These are phyloP conservation scores for Suillus cothurnatus DNA, from an alignment of 768 basidiomycete genomes.

Conservation along the genomic window DNA sequence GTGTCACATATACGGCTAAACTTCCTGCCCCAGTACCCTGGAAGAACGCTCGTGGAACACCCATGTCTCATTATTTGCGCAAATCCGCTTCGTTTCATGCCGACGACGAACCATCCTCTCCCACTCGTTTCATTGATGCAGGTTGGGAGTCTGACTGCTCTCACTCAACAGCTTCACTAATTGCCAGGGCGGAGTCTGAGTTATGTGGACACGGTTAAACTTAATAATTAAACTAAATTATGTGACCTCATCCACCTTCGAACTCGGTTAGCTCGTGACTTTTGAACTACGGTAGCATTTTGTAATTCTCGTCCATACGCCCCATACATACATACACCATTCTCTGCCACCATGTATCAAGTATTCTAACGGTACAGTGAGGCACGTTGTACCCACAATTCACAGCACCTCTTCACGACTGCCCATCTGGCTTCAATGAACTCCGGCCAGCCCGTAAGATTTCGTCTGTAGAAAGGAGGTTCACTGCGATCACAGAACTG, in stretches of 20 bases:
- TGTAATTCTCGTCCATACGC: slow-evolving; percentile 9
- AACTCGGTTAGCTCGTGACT: neutral
- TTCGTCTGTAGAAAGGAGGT: slow-evolving; percentile 94
- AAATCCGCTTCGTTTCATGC: slow-evolving; percentile 43
- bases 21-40: slow-evolving; percentile 36
- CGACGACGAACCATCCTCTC: slow-evolving; percentile 41
- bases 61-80: slow-evolving; percentile 39
- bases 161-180: slow-evolving; percentile 34
- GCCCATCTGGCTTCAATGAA: slow-evolving; percentile 81
- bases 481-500: slow-evolving; percentile 93
- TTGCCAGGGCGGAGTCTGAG: slow-evolving; percentile 1
- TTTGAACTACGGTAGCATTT: slow-evolving; percentile 9
- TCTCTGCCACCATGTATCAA: neutral
- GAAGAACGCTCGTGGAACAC: slow-evolving; percentile 36
- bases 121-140: slow-evolving; percentile 54
- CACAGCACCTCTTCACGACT: slow-evolving; percentile 41
- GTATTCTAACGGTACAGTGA: neutral
- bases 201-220: neutral
- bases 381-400: slow-evolving; percentile 14
- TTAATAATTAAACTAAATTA: slow-evolving; percentile 8
- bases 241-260: neutral
- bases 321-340: neutral
- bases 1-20: slow-evolving; percentile 36
- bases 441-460: slow-evolving; percentile 89
- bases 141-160: slow-evolving; percentile 58